phyloP scores from a whole-genome alignment of 2,329 filamentous ascomycete species.

The Penicillium psychrosexuale region DNA sequence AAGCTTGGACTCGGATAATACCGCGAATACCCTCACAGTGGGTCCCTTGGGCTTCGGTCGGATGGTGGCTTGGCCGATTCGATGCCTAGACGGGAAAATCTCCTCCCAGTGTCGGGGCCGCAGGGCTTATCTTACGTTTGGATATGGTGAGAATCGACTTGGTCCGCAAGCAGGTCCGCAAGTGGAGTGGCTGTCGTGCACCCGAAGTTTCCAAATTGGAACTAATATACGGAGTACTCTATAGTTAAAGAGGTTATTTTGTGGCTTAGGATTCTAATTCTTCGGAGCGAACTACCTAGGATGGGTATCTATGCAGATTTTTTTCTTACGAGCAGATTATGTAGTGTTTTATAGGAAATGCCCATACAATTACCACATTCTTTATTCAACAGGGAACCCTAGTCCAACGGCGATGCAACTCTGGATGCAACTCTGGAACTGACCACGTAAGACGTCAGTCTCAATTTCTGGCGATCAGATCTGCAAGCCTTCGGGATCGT shows the following conservation, averaged over 20 bases:
- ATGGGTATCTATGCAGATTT: conserved; percentile 4
- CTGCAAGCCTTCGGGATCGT: conserved; percentile 26
- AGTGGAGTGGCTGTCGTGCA: conserved; percentile 17
- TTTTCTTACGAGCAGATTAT: background rate
- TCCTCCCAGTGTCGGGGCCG: conserved; percentile 20
- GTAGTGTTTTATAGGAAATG: background rate
- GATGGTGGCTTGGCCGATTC: conserved; percentile 20
- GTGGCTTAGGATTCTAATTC: conserved; percentile 6
- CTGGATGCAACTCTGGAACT: conserved; percentile 12
- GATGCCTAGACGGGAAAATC: conserved; percentile 24
- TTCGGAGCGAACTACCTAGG: background rate
- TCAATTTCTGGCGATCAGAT: conserved; percentile 26
- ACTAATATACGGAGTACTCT: background rate
- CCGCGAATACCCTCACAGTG: conserved; percentile 16
- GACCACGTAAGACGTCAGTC: conserved; percentile 22
- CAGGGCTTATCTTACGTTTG: conserved; percentile 26
- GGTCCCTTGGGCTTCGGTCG: conserved; percentile 19
- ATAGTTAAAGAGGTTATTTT: conserved; percentile 10
- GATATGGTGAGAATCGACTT: conserved; percentile 21
- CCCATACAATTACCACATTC: background rate
- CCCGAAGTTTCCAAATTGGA: conserved; percentile 4
- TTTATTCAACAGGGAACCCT: conserved; percentile 10
- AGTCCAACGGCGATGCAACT: conserved; percentile 18
- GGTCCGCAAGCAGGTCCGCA: conserved; percentile 5
- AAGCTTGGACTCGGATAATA: conserved; percentile 11